These are phyloP conservation scores for Excoecaria agallocha DNA, from an alignment of 345 rosid genomes.

Conservation along the genomic window DNA sequence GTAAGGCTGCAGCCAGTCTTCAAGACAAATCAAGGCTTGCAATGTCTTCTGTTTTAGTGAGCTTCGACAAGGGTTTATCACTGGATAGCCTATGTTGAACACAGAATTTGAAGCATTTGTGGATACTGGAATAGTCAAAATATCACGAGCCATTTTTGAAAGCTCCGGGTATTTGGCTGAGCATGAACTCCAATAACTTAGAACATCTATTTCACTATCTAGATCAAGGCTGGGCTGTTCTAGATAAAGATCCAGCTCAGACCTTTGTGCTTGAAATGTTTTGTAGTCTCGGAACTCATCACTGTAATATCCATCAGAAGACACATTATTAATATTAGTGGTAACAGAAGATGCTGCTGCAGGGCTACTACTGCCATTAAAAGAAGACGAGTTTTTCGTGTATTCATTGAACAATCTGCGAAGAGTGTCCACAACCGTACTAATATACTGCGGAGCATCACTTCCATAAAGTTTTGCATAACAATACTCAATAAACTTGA, in stretches of 20 bases:
- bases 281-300: slow-evolving; percentile 29
- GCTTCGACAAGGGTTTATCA: slow-evolving; percentile 16
- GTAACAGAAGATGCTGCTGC: slow-evolving; percentile 15
- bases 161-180: slow-evolving; percentile 26
- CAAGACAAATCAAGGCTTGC: slow-evolving; percentile 25
- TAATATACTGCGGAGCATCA: slow-evolving; percentile 22
- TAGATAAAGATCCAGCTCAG: slow-evolving; percentile 28
- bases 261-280: slow-evolving; percentile 24
- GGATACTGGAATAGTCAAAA: slow-evolving; percentile 26
- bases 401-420: slow-evolving; percentile 23
- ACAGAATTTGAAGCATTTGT: slow-evolving; percentile 20
- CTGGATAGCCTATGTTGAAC: slow-evolving; percentile 14
- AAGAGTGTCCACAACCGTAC: slow-evolving; percentile 14
- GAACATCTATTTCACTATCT: background rate
- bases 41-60: slow-evolving; percentile 26
- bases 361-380: slow-evolving; percentile 2
- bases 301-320: slow-evolving; percentile 12
- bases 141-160: slow-evolving; percentile 28
- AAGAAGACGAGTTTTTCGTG: slow-evolving; percentile 15
- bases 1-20: slow-evolving; percentile 18
- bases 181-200: slow-evolving; percentile 20
- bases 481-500: slow-evolving; percentile 32
- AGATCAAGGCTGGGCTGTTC: slow-evolving; percentile 31
- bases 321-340: slow-evolving; percentile 5
- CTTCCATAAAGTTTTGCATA: slow-evolving; percentile 26